Evolutionary conservation across 495 filamentous ascomycete species (phyloP), one percentile per base, ranked within the genome.

Genomic region (Echria macrotheca): DNA sequence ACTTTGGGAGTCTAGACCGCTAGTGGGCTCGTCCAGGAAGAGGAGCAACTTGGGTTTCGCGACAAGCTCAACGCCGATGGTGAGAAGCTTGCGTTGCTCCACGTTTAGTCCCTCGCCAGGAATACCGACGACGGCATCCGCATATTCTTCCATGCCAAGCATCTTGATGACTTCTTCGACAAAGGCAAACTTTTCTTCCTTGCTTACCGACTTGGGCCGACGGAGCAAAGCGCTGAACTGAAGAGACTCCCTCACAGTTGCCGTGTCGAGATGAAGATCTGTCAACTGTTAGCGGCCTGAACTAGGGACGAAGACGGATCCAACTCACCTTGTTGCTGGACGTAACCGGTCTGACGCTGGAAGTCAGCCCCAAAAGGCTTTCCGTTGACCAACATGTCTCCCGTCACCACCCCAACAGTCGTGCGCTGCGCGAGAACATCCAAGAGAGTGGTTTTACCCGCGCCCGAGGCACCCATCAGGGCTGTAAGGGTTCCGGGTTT

Each of bases 31-130:
- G 50, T 90, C 85, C 14, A 89, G 64, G 61, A 89, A 89, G 52
- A 89, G 76, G 2, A 88, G 42, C 0, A 91, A 73, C 43, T 80
- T 81, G 0, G 91, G 91, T 57, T 90, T 93, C 7, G 91, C 89
- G 1, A 87, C 91, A 2, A 96, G 70, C 60, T 96, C 91, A 11
- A 96, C 91, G 51, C 86, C 91, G 50, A 96, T 95, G 4, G 91
- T 96, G 2, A 95, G 54, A 37, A 83, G 47, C 74, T 87, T 69
- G 62, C 70, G 66, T 55, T 79, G 59, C 49, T 79, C 76, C 1
- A 77, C 70, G 29, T 67, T 67, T 2, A 73, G 59, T 15, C 63
- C 63, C 61, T 88, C 82, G 11, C 87, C 87, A 0, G 85, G 82
- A n/a, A 88, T 77, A 55, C 89, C 87, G 35, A 95, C 84, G 29